phyloP scores from a whole-genome alignment of 352 stramenopile genomes.

The Globisporangium sylvaticum region DNA sequence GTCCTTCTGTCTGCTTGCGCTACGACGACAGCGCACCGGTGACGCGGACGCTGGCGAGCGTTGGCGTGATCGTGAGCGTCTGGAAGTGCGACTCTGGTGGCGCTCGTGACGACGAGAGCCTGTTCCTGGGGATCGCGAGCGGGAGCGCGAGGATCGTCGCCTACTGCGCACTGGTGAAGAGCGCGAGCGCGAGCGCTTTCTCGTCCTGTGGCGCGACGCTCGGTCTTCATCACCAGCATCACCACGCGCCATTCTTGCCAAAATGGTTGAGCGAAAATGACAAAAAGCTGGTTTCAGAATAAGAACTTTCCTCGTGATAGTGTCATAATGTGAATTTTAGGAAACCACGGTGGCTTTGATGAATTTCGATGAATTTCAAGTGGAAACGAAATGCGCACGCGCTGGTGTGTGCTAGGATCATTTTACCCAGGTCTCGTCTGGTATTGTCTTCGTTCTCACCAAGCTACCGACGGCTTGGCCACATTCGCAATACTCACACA shows the following conservation, averaged over 20 bases:
- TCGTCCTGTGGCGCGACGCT: not conserved
- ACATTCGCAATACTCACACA: too few species aligned
- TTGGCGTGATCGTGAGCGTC: not conserved
- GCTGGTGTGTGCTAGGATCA: too few species aligned
- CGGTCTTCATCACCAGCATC: not conserved
- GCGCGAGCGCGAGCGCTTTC: not conserved
- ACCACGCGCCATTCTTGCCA: not conserved
- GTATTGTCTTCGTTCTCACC: too few species aligned
- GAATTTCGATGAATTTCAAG: too few species aligned
- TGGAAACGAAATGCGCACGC: too few species aligned
- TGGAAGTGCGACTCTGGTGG: not conserved
- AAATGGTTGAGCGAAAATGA: not conserved
- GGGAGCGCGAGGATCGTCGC: not conserved
- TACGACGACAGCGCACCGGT: not conserved
- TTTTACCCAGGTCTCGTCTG: not conserved
- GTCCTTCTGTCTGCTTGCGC: constrained; percentile 2
- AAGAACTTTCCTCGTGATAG: not conserved
- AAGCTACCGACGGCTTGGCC: too few species aligned
- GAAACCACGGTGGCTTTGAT: too few species aligned
- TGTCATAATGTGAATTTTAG: too few species aligned
- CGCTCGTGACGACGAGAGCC: not conserved
- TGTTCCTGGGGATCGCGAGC: not conserved
- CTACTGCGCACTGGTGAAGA: not conserved
- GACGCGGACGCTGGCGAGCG: not conserved
- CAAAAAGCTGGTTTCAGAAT: not conserved